phyloP scores from a whole-genome alignment of 371 early-diverging fungal genomes.

The Syncephalastrum racemosum region DNA sequence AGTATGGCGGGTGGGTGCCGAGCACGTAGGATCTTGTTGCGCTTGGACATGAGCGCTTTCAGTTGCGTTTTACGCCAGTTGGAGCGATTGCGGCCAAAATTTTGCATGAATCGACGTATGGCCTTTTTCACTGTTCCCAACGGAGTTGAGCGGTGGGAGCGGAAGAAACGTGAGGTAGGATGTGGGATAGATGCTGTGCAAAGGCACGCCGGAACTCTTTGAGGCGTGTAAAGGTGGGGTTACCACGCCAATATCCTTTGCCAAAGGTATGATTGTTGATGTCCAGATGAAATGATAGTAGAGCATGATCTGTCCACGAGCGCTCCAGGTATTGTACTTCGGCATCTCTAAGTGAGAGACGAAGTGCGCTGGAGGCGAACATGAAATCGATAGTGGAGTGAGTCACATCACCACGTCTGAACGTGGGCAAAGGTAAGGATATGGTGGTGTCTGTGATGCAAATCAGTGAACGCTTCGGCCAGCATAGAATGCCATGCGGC shows the following conservation, averaged over 20 bases:
- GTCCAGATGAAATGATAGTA: background rate
- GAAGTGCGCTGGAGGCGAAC: background rate
- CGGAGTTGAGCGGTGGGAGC: background rate
- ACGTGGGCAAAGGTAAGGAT: background rate
- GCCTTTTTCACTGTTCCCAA: slow-evolving; percentile 6
- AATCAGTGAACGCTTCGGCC: background rate
- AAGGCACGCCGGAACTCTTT: background rate
- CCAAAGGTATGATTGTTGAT: background rate
- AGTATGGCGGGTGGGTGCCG: background rate
- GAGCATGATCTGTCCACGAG: slow-evolving; percentile 13
- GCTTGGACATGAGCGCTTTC: background rate
- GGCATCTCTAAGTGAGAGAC: background rate
- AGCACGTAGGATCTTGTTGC: background rate
- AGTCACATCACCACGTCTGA: background rate
- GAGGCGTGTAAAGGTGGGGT: background rate
- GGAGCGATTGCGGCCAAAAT: background rate
- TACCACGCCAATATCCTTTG: slow-evolving; percentile 11
- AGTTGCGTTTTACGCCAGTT: background rate
- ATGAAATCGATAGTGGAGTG: slow-evolving; percentile 15
- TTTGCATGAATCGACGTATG: background rate
- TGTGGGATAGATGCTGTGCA: background rate
- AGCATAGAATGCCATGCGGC: slow-evolving; percentile 1
- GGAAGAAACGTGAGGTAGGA: background rate
- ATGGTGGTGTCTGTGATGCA: slow-evolving; percentile 1
- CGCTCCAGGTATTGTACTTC: background rate